Percentiles rank a stretch among this genome's conserved stretches.
Conservation (phyloP, 208 protist species). For the Balamuthia mandrillaris region DNA sequence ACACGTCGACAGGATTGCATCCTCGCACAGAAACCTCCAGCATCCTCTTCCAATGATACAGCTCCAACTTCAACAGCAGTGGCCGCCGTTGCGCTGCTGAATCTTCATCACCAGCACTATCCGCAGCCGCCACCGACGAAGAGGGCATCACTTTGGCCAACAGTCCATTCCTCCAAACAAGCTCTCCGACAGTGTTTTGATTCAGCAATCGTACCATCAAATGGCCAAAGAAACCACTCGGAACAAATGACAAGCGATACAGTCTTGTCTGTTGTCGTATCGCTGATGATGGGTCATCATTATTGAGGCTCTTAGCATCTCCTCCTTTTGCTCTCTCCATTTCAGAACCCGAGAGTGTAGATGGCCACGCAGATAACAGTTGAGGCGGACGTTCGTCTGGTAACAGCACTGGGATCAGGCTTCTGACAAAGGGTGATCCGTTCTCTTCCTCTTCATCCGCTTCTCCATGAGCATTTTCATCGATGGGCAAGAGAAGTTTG, state of each 20-base stretch:
- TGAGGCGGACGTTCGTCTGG: background rate
- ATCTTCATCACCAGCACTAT: too few species aligned
- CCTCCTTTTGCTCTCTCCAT: background rate
- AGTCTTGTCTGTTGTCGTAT: background rate
- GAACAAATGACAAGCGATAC: conserved; percentile 16
- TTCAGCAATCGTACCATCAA: conserved; percentile 31
- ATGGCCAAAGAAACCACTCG: conserved; percentile 7
- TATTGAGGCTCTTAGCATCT: too few species aligned
- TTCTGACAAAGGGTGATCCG: background rate
- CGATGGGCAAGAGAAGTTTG: too few species aligned
- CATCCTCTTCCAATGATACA: too few species aligned
- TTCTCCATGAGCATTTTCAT: background rate
- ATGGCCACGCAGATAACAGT: background rate
- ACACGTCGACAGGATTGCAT: too few species aligned
- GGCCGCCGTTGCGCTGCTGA: too few species aligned
- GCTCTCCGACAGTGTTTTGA: too few species aligned
- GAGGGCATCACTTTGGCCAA: too few species aligned
- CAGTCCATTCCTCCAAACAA: too few species aligned
- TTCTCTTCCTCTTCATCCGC: background rate
- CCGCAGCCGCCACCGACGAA: too few species aligned
- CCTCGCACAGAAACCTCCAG: too few species aligned
- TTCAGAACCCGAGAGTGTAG: background rate
- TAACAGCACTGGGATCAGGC: background rate
- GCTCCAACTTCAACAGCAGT: too few species aligned
- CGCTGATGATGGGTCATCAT: background rate